Conservation (phyloP, 1,284 basidiomycete species). For the Pseudozyma hubeiensis region DNA sequence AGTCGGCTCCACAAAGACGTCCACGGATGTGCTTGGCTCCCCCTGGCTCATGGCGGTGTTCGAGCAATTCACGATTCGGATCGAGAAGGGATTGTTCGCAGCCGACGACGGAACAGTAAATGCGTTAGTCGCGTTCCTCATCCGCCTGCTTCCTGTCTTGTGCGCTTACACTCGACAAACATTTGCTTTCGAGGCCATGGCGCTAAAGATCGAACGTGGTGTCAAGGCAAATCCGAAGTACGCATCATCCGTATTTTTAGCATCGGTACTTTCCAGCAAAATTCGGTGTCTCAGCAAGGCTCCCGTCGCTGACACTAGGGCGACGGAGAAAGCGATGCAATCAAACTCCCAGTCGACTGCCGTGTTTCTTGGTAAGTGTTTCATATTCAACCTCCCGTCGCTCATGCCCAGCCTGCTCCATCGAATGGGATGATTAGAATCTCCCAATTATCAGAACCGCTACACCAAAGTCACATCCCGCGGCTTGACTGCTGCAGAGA, state of each 20-base stretch:
- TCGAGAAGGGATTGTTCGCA: conserved; percentile 43
- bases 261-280: conserved; percentile 15
- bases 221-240: conserved; percentile 12
- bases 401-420: background rate
- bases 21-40: conserved; percentile 31
- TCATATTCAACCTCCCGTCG: background rate
- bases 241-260: background rate
- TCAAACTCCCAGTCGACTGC: background rate
- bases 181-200: conserved; percentile 18
- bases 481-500: conserved; percentile 40
- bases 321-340: conserved; percentile 5
- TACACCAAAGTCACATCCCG: conserved; percentile 46
- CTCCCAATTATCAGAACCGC: conserved; percentile 51
- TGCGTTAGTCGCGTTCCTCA: conserved; percentile 36
- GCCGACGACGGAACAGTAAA: conserved; percentile 15
- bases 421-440: conserved; percentile 49
- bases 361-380: conserved; percentile 26
- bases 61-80: conserved; percentile 57
- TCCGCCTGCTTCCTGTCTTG: conserved; percentile 42
- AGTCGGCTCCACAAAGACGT: background rate
- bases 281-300: conserved; percentile 17
- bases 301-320: background rate
- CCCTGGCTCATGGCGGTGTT: conserved; percentile 47
- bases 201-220: conserved; percentile 1
- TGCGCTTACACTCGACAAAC: conserved; percentile 32